Base-by-base conservation (phyloP, 345 rosid genomes). In the Barbarea vulgaris region DNA sequence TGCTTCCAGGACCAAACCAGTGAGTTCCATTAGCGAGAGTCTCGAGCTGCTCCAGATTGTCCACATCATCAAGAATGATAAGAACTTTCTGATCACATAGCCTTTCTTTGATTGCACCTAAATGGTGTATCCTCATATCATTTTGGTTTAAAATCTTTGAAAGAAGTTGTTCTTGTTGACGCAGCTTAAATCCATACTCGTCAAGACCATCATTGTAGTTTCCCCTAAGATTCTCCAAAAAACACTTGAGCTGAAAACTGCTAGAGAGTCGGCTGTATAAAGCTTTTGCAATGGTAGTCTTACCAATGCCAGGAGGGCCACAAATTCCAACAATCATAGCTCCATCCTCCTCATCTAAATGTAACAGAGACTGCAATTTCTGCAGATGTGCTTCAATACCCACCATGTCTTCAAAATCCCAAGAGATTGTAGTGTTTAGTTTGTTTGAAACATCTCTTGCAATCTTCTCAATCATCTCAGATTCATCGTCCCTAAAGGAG, bases 261-360 rank as follows among this genome's bases (percentile, higher is more conserved):
- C 2, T 3, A 27, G 64, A 69, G 9, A 56, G 5, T 18, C 0
- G 21, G n/a, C 4, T 55, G 0, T 42, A 4, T 2, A 69, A 19
- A 30, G 30, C 44, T 3, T 44, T 28, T 0, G 55, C 74, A 14
- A 69, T 69, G 55, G 55, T 42, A 44, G 31, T 69, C 31, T 69
- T 69, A 56, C 74, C 65, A 30, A 44, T 56, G 2, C 73, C 42
- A 4, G 15, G 4, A 28, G 54, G 73, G 3, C 73, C 34, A 31
- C 73, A 17, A 0, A 69, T 55, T 18, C 39, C 64, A 27, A 55
- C 54, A 4, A 69, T 69, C 64, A 2, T 68, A 25, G 33, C 39
- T 25, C 2, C 14, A 3, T 12, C 31, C 0, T 7, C 70, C 33
- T 5, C 0, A 19, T 48, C 30, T 31, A 69, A 56, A 55, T 69